Evolutionary conservation across 495 filamentous ascomycete genomes (phyloP).

Genomic region (Hypoxylon crocopeplum): DNA sequence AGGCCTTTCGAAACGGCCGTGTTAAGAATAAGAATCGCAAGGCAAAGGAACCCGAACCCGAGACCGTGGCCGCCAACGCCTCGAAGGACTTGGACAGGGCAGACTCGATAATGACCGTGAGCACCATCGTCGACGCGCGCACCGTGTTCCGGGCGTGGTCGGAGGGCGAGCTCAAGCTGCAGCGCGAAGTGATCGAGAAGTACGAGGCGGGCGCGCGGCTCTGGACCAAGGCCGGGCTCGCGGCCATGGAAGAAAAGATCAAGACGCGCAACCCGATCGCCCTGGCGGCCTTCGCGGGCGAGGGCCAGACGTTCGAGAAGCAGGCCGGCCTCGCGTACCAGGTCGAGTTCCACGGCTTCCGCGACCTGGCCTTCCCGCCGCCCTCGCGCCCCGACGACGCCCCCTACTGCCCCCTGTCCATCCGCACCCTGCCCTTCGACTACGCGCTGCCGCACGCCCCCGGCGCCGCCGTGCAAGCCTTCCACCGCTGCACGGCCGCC

Average conservation of each 20-base stretch:
- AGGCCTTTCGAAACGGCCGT: too few species aligned
- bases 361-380: slow-evolving; percentile 11
- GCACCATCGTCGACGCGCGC: not conserved
- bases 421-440: slow-evolving; percentile 4
- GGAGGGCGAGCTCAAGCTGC: slow-evolving; percentile 20
- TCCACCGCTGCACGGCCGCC: not conserved
- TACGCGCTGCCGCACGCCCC: not conserved
- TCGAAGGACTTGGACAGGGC: not conserved
- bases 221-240: slow-evolving; percentile 19
- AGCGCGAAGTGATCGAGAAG: slow-evolving; percentile 21
- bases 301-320: not conserved
- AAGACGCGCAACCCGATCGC: not conserved
- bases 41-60: too few species aligned
- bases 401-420: slow-evolving; percentile 15
- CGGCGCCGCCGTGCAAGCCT: not conserved
- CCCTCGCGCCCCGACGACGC: not conserved
- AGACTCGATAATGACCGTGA: not conserved
- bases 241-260: slow-evolving; percentile 6
- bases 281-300: slow-evolving; percentile 3
- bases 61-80: too few species aligned
- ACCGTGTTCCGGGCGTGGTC: slow-evolving; percentile 6
- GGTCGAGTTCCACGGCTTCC: slow-evolving; percentile 25
- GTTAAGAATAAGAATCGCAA: too few species aligned
- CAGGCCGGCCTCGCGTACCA: slow-evolving; percentile 6
- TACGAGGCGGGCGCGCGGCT: slow-evolving; percentile 18